Percentiles rank a stretch among this genome's conserved stretches.
Evolutionary conservation across 192 early-diverging fungal species (phyloP).

Genomic region (Helicostylum pulchrum): DNA sequence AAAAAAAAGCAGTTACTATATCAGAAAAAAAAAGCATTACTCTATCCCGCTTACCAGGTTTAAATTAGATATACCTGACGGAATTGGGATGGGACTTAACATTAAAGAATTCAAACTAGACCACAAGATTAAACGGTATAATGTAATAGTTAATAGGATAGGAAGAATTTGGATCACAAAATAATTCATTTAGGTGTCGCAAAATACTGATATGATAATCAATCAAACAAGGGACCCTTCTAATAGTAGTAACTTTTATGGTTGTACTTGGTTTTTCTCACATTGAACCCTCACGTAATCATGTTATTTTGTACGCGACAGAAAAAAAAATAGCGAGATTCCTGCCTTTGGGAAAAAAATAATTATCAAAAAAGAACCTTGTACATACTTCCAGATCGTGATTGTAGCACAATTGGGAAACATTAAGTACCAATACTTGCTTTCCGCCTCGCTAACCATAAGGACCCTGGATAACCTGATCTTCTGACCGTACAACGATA

Average conservation of each 20-base stretch:
- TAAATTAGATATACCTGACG: no score
- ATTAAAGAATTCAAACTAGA: neutral
- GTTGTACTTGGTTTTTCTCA: neutral
- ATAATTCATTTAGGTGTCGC: constrained; percentile 5
- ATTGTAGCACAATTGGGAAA: constrained; percentile 7
- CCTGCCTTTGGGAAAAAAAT: constrained; percentile 4
- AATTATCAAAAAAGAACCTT: neutral
- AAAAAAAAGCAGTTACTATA: no score
- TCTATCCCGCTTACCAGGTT: no score
- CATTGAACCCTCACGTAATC: constrained; percentile 16
- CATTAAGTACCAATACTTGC: constrained; percentile 13
- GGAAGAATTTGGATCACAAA: neutral
- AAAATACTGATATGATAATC: constrained; percentile 12
- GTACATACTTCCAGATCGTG: constrained; percentile 6
- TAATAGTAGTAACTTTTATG: no score
- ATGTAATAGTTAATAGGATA: neutral
- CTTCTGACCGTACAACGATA: constrained; percentile 3
- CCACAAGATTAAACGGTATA: no score
- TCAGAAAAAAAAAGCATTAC: no score
- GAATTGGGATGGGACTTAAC: no score
- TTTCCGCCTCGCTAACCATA: neutral
- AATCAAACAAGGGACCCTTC: constrained; percentile 7
- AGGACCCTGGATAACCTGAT: constrained; percentile 21
- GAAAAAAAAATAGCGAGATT: neutral
- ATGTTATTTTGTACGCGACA: constrained; percentile 11